Percentiles rank a stretch among this genome's conserved stretches.
phyloP scores from a whole-genome alignment of 345 rosid species.

The Angophora floribunda region DNA sequence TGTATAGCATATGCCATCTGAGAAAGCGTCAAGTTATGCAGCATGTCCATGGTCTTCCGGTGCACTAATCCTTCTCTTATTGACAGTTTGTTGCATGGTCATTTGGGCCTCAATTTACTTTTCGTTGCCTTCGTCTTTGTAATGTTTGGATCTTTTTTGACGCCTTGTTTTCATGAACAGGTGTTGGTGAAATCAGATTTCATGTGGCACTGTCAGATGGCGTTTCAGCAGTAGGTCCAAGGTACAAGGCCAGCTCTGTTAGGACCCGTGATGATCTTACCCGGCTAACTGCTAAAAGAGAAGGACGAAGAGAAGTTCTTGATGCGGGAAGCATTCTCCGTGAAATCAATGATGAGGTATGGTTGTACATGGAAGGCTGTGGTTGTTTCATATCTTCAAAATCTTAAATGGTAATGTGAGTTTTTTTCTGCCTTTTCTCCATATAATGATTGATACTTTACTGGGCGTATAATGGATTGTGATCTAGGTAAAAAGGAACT shows the following conservation, averaged over 20 bases:
- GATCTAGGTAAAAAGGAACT: neutral
- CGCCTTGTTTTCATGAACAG: conserved; percentile 26
- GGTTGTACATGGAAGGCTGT: neutral
- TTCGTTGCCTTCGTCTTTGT: neutral
- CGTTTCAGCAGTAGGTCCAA: conserved; percentile 48
- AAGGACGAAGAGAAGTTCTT: conserved; percentile 50
- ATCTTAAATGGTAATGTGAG: neutral
- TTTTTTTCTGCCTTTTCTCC: neutral
- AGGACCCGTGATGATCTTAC: conserved; percentile 14
- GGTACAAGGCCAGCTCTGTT: conserved; percentile 54
- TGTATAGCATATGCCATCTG: neutral
- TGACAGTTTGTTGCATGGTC: neutral
- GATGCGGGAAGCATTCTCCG: conserved; percentile 52
- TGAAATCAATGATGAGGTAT: conserved; percentile 46
- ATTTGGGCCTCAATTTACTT: neutral
- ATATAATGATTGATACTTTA: neutral
- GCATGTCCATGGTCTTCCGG: neutral
- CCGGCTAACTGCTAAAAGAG: conserved; percentile 65
- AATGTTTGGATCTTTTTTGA: neutral
- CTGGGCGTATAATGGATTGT: neutral
- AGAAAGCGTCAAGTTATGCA: neutral
- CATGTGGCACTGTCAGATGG: conserved; percentile 58
- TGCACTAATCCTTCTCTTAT: neutral
- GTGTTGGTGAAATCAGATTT: conserved; percentile 48
- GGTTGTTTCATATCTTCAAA: neutral